Evolutionary conservation across 306 rosid genomes (phyloP).

Genomic region (Cucumis sativus): Cucumber_9930_V3 NC_026661.2:10647001-10647500

Average conservation of each 20-base stretch:
- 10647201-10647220: no score
- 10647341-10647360: no score
- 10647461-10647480: not conserved
- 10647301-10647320: no score
- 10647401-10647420: no score
- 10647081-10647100: not conserved
- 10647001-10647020: not conserved
- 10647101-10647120: not conserved
- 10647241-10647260: no score
- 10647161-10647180: not conserved
- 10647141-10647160: not conserved
- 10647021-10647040: not conserved
- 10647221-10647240: no score
- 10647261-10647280: no score
- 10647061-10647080: not conserved
- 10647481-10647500: not conserved
- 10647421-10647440: not conserved
- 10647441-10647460: slow-evolving; percentile 6
- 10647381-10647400: no score
- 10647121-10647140: not conserved
- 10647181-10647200: no score
- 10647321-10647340: no score
- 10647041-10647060: not conserved
- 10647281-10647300: no score
- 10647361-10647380: no score